phyloP scores from a whole-genome alignment of 1,284 basidiomycete genomes.

The Ustilago crameri region DNA sequence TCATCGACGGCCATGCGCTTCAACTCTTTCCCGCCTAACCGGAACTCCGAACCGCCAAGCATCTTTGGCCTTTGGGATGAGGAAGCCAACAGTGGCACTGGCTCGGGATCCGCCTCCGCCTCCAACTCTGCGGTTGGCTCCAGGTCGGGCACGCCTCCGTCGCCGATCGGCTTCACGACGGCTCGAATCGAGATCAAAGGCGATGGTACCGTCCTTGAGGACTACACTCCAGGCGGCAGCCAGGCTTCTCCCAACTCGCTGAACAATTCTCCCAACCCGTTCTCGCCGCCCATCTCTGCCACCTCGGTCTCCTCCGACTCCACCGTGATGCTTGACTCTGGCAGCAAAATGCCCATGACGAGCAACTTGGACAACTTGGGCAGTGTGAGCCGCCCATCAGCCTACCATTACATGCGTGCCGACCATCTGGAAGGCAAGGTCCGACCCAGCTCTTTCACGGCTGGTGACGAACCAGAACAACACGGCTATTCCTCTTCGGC shows the following conservation, averaged over 20 bases:
- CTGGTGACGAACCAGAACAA: conserved; percentile 31
- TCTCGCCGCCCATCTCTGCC: conserved; percentile 52
- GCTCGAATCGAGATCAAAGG: conserved; percentile 30
- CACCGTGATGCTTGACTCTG: conserved; percentile 37
- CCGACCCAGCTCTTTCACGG: conserved; percentile 30
- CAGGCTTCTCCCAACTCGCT: conserved; percentile 56
- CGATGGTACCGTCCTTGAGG: conserved; percentile 45
- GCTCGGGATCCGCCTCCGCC: conserved; percentile 32
- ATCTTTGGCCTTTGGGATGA: conserved; percentile 37
- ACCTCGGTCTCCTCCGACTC: conserved; percentile 57
- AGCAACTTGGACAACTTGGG: conserved; percentile 31
- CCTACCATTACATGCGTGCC: conserved; percentile 28
- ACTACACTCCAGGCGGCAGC: conserved; percentile 53
- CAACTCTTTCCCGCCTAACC: conserved; percentile 52
- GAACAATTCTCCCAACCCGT: conserved; percentile 51
- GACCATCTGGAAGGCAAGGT: conserved; percentile 27
- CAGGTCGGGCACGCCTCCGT: conserved; percentile 35
- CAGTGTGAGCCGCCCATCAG: conserved; percentile 20
- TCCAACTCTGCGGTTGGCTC: conserved; percentile 28
- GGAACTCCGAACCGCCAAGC: conserved; percentile 35
- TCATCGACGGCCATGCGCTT: conserved; percentile 29
- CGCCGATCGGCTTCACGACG: conserved; percentile 30
- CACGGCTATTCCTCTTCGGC: conserved; percentile 44
- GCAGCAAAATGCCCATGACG: conserved; percentile 19
- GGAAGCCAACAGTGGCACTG: conserved; percentile 17